phyloP scores from a whole-genome alignment of 2,329 filamentous ascomycete species.

The Exophiala oligosperma region DNA sequence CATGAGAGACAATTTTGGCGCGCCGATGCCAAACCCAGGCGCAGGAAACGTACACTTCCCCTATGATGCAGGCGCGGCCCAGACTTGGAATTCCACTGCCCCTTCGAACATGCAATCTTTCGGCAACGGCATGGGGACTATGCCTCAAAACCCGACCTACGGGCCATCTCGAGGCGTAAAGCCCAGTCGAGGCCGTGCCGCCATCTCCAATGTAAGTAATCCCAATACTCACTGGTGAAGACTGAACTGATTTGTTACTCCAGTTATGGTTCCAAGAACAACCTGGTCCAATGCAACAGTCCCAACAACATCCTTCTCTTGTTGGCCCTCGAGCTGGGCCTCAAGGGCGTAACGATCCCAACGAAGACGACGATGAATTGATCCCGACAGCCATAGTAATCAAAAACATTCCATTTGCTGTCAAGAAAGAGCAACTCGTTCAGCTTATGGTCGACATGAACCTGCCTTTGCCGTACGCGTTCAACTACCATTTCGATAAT shows the following conservation, averaged over 20 bases:
- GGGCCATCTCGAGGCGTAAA: slow-evolving; percentile 56
- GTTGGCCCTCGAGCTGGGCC: slow-evolving; percentile 42
- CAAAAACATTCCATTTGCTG: slow-evolving; percentile 98
- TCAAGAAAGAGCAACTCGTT: slow-evolving; percentile 94
- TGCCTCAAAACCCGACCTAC: slow-evolving; percentile 42
- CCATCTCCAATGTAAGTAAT: slow-evolving; percentile 70
- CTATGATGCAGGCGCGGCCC: slow-evolving; percentile 68
- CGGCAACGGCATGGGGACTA: slow-evolving; percentile 45
- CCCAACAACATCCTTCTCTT: slow-evolving; percentile 47
- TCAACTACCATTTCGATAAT: slow-evolving; percentile 98
- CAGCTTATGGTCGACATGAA: slow-evolving; percentile 92
- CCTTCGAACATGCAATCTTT: slow-evolving; percentile 60
- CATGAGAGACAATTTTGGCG: slow-evolving; percentile 49
- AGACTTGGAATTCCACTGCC: slow-evolving; percentile 78
- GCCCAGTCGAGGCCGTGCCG: slow-evolving; percentile 56
- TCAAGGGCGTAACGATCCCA: slow-evolving; percentile 43
- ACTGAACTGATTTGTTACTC: slow-evolving; percentile 11
- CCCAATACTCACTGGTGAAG: too few species aligned
- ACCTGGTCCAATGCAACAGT: slow-evolving; percentile 34
- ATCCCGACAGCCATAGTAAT: slow-evolving; percentile 99
- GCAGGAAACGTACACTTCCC: slow-evolving; percentile 58
- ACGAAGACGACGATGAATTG: slow-evolving; percentile 69
- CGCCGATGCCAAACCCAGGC: slow-evolving; percentile 50
- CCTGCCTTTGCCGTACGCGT: slow-evolving; percentile 92
- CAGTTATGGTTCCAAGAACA: slow-evolving; percentile 64